phyloP scores from a whole-genome alignment of 768 basidiomycete species.

The Podaxis pistillaris region DNA sequence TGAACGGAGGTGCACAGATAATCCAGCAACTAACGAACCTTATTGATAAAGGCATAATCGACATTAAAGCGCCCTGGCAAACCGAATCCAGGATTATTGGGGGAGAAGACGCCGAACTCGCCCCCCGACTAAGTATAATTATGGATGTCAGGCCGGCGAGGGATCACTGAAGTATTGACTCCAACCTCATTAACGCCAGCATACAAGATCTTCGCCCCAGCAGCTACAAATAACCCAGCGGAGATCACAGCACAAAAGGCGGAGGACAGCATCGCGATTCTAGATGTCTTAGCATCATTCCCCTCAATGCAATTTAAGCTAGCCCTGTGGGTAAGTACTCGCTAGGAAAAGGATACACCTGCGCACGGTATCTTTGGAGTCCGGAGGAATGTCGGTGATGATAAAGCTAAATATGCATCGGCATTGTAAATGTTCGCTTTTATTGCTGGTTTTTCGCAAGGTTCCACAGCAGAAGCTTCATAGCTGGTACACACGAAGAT shows the following conservation, averaged over 20 bases:
- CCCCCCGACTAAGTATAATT: slow-evolving; percentile 36
- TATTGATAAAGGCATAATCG: slow-evolving; percentile 47
- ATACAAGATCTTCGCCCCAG: slow-evolving; percentile 36
- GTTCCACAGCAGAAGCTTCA: not conserved
- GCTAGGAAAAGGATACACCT: not conserved
- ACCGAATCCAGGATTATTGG: slow-evolving; percentile 34
- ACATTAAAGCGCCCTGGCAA: slow-evolving; percentile 43
- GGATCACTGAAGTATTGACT: not conserved
- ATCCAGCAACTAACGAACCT: slow-evolving; percentile 23
- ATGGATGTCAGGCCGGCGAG: not conserved
- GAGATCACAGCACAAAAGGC: not conserved
- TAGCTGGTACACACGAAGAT: not conserved
- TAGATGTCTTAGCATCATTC: not conserved
- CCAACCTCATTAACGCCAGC: slow-evolving; percentile 45
- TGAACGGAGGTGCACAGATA: not conserved
- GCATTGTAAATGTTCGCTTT: not conserved
- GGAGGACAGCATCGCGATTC: not conserved
- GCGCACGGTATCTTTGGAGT: not conserved
- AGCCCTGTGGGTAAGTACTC: not conserved
- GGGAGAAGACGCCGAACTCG: slow-evolving; percentile 42
- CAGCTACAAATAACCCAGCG: slow-evolving; percentile 2
- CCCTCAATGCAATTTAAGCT: not conserved
- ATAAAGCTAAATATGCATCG: not conserved
- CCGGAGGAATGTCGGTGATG: slow-evolving; percentile 6
- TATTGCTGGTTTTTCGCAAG: slow-evolving; percentile 1